Base-by-base conservation (phyloP, 305 asterid genomes). In the Lippia alba region DNA sequence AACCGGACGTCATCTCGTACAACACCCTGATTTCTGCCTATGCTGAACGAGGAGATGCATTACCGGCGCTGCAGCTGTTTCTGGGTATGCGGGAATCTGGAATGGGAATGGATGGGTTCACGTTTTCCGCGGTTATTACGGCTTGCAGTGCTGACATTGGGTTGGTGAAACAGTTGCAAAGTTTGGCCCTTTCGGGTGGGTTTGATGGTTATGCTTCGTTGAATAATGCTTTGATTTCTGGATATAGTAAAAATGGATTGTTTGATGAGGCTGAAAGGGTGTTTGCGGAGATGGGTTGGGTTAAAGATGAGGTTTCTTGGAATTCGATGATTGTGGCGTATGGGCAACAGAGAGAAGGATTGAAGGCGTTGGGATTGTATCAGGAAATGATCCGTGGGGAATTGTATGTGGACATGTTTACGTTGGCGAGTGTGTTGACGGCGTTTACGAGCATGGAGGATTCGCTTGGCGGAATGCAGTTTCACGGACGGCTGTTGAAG, bases 11-110 rank as follows among this genome's bases (percentile, higher is more conserved):
- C 70, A 79, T 89, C 58, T 91, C 94, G 17, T 85, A 89, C 62
- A 91, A 91, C 78, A 87, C 97, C 30, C 89, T 91, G 64, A 81
- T 91, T 17, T 80, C 94, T n/a, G 92, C 92, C 55, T 91, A 89
- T 51, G 92, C 96, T 34, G 94, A 89, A 8, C 67, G 78, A 40
- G 85, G 88, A 4, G 60, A 82, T 5, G 74, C 74, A 12, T 12
- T 12, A 17, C 79, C 82, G 3, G 94, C 91, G 50, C 59, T 84
- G 45, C 8, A 66, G 12, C 86, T 89, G 12, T 84, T 87, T 72
- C 48, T 36, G 56, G 73, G 68, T 0, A 66, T 85, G 84, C 76
- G 88, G 51, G 55, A 40, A 3, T 63, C 74, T 20, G 80, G 84
- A 50, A 50, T 84, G 63, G 79, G 63, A 2, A 59, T 91, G 77